These are phyloP conservation scores for Talaromyces sp. DNA, from an alignment of 2,329 filamentous ascomycete genomes.

Conservation along the genomic window DNA sequence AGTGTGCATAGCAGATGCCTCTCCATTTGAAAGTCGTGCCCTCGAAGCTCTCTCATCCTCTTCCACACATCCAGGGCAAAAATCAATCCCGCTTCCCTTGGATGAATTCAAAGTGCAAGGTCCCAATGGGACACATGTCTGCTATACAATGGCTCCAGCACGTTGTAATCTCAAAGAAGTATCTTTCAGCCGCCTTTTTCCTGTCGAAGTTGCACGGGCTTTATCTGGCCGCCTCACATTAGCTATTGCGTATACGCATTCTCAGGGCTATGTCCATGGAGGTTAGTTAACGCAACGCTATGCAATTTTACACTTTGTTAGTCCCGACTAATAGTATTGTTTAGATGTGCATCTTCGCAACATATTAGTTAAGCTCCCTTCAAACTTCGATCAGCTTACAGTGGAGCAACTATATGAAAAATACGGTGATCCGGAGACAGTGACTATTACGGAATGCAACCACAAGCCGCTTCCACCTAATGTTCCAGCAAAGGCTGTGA, in stretches of 20 bases:
- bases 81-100: slow-evolving; percentile 4
- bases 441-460: slow-evolving; percentile 19
- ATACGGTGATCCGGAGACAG: slow-evolving; percentile 24
- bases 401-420: slow-evolving; percentile 25
- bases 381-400: slow-evolving; percentile 22
- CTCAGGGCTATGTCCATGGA: slow-evolving; percentile 21
- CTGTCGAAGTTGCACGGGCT: slow-evolving; percentile 23
- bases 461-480: slow-evolving; percentile 19
- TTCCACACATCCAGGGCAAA: neutral
- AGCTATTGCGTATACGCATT: slow-evolving; percentile 16
- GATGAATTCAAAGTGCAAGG: slow-evolving; percentile 24
- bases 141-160: slow-evolving; percentile 21
- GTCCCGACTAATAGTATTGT: neutral
- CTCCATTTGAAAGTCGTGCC: slow-evolving; percentile 15
- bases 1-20: slow-evolving; percentile 17
- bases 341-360: slow-evolving; percentile 22
- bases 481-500: slow-evolving; percentile 21
- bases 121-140: slow-evolving; percentile 23
- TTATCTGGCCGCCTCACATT: slow-evolving; percentile 16
- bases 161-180: slow-evolving; percentile 22
- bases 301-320: neutral
- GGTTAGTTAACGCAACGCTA: slow-evolving; percentile 10
- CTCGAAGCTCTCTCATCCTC: slow-evolving; percentile 13
- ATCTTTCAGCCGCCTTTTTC: slow-evolving; percentile 21
- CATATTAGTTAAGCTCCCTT: slow-evolving; percentile 12